A percentile compares a stretch with the other conserved stretches of the same genome.
These are phyloP conservation scores for Bonia amplexicaulis DNA, from an alignment of 176 grass and related monocot species.

Conservation along the genomic window DNA sequence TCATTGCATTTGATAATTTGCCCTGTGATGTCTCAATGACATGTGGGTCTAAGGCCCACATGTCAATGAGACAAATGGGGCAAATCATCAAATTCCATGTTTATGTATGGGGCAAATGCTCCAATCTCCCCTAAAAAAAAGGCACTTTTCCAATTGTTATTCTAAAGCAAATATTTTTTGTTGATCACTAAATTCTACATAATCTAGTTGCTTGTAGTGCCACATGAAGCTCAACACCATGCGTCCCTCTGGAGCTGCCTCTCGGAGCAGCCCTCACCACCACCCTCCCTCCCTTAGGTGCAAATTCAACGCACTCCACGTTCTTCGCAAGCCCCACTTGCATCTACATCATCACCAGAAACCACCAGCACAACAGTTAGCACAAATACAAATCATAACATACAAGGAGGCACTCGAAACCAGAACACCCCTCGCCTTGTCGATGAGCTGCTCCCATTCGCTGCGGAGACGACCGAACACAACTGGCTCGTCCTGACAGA, in stretches of 20 bases:
- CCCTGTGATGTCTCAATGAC: no score
- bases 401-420: background rate
- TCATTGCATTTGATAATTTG: no score
- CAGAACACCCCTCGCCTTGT: slow-evolving; percentile 48
- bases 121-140: no score
- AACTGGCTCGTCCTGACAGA: slow-evolving; percentile 40
- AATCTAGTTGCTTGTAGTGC: slow-evolving; percentile 45
- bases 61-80: no score
- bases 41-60: no score
- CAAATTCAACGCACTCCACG: slow-evolving; percentile 55
- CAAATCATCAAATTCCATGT: no score
- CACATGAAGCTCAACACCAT: slow-evolving; percentile 41
- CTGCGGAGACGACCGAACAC: slow-evolving; percentile 70
- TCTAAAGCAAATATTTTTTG: background rate
- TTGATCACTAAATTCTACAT: slow-evolving; percentile 11
- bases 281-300: slow-evolving; percentile 48
- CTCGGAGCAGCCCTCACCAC: slow-evolving; percentile 43
- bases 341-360: slow-evolving; percentile 47
- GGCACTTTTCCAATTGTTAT: background rate
- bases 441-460: slow-evolving; percentile 70
- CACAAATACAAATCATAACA: slow-evolving; percentile 26
- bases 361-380: slow-evolving; percentile 21
- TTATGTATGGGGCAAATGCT: no score
- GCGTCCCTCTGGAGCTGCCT: background rate
- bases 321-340: slow-evolving; percentile 62